phyloP scores from a whole-genome alignment of 2,329 filamentous ascomycete species.

The Colletotrichum magnum region DNA sequence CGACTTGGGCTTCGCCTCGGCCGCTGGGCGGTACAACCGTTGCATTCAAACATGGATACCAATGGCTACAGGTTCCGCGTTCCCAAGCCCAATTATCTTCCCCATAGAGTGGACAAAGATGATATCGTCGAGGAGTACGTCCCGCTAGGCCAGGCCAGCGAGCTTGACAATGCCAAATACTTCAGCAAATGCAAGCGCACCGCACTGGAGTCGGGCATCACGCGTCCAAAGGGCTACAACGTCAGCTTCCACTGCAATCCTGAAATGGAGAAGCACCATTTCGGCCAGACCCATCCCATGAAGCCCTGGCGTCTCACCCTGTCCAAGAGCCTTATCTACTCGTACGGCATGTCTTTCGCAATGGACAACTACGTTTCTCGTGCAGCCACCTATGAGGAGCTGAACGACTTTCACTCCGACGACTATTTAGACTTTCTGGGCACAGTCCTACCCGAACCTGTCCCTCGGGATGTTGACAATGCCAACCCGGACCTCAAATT shows the following conservation, averaged over 20 bases:
- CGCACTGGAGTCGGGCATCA: conserved; percentile 77
- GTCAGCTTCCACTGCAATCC: conserved; percentile 98
- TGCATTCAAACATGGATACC: conserved; percentile 28
- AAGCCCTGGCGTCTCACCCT: conserved; percentile 98
- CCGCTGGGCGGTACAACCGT: conserved; percentile 32
- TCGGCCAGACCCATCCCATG: conserved; percentile 97
- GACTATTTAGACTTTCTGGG: conserved; percentile 94
- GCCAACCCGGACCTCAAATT: conserved; percentile 77
- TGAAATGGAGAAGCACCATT: conserved; percentile 95
- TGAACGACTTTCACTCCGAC: conserved; percentile 86
- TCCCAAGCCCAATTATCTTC: conserved; percentile 73
- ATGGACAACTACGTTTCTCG: conserved; percentile 95
- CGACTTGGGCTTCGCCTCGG: conserved; percentile 16
- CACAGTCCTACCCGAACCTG: conserved; percentile 75
- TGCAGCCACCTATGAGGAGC: conserved; percentile 87
- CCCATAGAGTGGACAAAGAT: conserved; percentile 66
- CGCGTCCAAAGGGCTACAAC: conserved; percentile 85
- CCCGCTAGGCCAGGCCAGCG: conserved; percentile 64
- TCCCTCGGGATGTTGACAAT: conserved; percentile 76
- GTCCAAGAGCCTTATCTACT: conserved; percentile 93
- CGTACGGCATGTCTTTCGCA: conserved; percentile 94
- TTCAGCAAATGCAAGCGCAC: conserved; percentile 70
- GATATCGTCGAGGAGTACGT: conserved; percentile 67
- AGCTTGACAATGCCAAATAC: conserved; percentile 70
- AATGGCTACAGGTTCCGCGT: conserved; percentile 64